Evolutionary conservation across 2,329 filamentous ascomycete genomes (phyloP).

Genomic region (Cyanodermella asteris): DNA sequence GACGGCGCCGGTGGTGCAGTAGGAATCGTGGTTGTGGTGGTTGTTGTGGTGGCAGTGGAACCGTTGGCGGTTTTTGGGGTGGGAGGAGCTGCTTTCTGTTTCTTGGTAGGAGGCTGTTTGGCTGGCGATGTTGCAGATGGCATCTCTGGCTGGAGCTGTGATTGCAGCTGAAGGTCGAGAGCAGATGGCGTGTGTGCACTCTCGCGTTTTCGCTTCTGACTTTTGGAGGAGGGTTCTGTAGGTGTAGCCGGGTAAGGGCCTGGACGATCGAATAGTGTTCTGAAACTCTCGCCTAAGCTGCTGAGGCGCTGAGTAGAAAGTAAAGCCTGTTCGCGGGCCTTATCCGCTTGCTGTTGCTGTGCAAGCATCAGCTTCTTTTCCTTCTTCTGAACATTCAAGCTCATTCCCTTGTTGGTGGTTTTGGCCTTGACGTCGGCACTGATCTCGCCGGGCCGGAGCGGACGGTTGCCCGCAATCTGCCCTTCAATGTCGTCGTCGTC

Average conservation of each 20-base stretch:
- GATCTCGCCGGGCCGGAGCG: slow-evolving; percentile 20
- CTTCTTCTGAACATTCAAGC: slow-evolving; percentile 39
- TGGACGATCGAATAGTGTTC: no score
- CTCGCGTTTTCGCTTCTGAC: slow-evolving; percentile 34
- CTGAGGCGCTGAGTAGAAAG: no score
- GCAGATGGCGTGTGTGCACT: no score
- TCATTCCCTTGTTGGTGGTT: slow-evolving; percentile 36
- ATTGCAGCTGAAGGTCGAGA: no score
- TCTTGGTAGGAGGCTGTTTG: slow-evolving; percentile 14
- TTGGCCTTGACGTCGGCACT: slow-evolving; percentile 26
- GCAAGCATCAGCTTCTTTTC: slow-evolving; percentile 32
- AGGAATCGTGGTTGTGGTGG: slow-evolving; percentile 6
- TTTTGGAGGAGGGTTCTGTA: slow-evolving; percentile 9
- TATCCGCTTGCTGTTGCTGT: slow-evolving; percentile 25
- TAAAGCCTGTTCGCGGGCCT: no score
- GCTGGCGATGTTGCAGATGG: slow-evolving; percentile 8
- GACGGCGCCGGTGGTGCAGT: slow-evolving; percentile 4
- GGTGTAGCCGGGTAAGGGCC: no score
- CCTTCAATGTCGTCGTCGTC: slow-evolving; percentile 25
- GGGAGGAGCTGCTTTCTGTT: slow-evolving; percentile 17
- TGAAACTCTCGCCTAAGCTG: no score
- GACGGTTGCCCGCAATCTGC: slow-evolving; percentile 13
- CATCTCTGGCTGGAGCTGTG: slow-evolving; percentile 12
- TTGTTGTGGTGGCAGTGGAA: slow-evolving; percentile 4
- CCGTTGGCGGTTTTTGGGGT: slow-evolving; percentile 3